These are phyloP conservation scores for Cerrena zonata DNA, from an alignment of 1,284 basidiomycete species.

Conservation along the genomic window DNA sequence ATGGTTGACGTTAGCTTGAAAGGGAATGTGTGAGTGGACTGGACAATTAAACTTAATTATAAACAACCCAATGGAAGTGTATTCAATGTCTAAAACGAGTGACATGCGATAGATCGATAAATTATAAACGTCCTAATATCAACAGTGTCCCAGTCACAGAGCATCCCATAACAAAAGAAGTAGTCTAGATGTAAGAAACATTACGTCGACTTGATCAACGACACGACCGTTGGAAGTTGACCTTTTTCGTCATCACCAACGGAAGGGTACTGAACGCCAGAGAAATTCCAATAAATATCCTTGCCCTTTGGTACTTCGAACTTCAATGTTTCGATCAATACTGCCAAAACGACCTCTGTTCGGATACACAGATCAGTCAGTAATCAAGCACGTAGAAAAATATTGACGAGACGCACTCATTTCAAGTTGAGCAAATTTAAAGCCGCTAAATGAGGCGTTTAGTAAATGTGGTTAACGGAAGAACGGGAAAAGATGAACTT, in stretches of 20 bases:
- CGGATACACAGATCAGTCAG: background rate
- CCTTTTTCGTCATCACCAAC: background rate
- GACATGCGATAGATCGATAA: no score
- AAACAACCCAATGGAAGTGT: no score
- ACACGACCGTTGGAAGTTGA: background rate
- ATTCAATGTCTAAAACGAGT: no score
- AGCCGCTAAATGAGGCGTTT: constrained; percentile 9
- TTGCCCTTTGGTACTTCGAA: constrained; percentile 8
- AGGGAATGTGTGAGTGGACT: no score
- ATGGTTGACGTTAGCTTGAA: no score
- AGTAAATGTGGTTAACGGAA: no score
- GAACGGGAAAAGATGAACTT: background rate
- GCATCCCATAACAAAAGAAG: no score
- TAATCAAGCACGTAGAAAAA: background rate
- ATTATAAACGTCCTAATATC: no score
- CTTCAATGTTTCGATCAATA: constrained; percentile 14
- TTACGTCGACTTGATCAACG: background rate
- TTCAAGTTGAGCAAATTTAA: constrained; percentile 18
- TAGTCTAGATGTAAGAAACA: no score
- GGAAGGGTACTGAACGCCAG: constrained; percentile 1
- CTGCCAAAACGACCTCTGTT: constrained; percentile 14
- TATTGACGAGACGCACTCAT: no score
- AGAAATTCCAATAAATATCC: constrained; percentile 14
- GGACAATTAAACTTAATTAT: no score
- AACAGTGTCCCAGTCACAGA: no score